Evolutionary conservation across 805 yeast genomes (phyloP).

Genomic region (Lipomyces sp.): DNA sequence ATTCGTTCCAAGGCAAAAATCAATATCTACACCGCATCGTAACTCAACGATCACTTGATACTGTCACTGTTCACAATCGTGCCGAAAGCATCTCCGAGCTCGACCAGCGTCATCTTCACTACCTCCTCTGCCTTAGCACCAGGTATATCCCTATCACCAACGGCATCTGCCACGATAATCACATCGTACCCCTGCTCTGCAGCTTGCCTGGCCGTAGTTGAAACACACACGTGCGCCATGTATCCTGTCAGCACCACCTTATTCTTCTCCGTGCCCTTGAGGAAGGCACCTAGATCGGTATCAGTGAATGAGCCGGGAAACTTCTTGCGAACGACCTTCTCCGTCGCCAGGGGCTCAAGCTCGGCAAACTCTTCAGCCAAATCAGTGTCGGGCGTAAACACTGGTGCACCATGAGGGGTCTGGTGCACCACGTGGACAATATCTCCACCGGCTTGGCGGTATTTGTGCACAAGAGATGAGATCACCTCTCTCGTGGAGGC

Average conservation of each 20-base stretch:
- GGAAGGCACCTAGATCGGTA: background rate
- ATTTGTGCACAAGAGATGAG: background rate
- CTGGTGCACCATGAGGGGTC: background rate
- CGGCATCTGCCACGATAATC: background rate
- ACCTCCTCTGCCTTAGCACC: background rate
- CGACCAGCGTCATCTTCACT: background rate
- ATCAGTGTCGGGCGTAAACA: background rate
- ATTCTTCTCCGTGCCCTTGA: background rate
- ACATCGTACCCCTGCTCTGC: background rate
- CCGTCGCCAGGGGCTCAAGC: background rate
- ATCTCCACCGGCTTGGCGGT: background rate
- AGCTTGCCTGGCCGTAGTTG: background rate
- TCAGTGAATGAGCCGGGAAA: background rate
- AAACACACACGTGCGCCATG: background rate
- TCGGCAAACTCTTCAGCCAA: background rate
- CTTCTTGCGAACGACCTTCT: background rate
- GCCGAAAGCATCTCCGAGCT: slow-evolving; percentile 1
- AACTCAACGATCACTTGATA: background rate
- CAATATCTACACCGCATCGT: no score
- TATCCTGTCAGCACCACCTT: background rate
- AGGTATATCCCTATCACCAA: background rate
- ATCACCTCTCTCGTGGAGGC: background rate
- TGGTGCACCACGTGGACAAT: background rate
- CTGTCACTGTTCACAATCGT: background rate
- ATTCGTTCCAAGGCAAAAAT: no score